A percentile compares a stretch with the other conserved stretches of the same genome.
Conservation (phyloP, 1,284 basidiomycete species). For the Cutaneotrichosporon sp. region DNA sequence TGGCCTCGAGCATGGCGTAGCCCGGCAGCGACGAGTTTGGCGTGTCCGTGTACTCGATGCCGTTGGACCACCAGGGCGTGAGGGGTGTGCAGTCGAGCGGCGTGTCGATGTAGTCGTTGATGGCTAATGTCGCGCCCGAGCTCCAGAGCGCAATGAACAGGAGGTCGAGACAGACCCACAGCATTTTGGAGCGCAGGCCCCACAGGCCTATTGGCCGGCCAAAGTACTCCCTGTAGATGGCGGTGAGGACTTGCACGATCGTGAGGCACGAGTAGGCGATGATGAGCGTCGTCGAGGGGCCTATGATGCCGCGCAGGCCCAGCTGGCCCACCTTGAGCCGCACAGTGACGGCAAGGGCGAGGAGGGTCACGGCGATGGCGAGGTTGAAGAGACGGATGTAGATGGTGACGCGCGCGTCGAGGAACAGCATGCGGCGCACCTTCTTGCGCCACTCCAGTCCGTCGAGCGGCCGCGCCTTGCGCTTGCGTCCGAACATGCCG, state of each 20-base stretch:
- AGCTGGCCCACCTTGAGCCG: constrained; percentile 44
- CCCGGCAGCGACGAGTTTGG: neutral
- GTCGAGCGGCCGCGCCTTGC: constrained; percentile 19
- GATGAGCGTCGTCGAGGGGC: constrained; percentile 57
- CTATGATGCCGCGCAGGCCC: constrained; percentile 55
- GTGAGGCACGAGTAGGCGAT: constrained; percentile 58
- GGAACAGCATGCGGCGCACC: constrained; percentile 51
- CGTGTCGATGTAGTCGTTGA: constrained; percentile 61
- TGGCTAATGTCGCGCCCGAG: constrained; percentile 53
- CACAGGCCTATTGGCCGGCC: constrained; percentile 61
- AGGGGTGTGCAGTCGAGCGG: constrained; percentile 55
- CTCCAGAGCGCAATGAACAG: constrained; percentile 57
- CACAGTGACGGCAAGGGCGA: constrained; percentile 56
- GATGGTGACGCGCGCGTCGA: constrained; percentile 58
- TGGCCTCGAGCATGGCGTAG: neutral
- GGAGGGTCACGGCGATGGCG: constrained; percentile 52
- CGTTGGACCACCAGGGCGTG: constrained; percentile 45
- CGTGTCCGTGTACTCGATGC: constrained; percentile 14
- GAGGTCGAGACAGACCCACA: constrained; percentile 56
- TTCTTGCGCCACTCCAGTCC: constrained; percentile 35
- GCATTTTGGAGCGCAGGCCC: constrained; percentile 56
- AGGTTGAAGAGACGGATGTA: constrained; percentile 58
- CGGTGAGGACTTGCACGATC: constrained; percentile 56
- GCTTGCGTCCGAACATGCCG: neutral
- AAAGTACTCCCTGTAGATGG: constrained; percentile 58